Evolutionary conservation across 495 filamentous ascomycete species (phyloP).

Genomic region (Tuber brumale): DNA sequence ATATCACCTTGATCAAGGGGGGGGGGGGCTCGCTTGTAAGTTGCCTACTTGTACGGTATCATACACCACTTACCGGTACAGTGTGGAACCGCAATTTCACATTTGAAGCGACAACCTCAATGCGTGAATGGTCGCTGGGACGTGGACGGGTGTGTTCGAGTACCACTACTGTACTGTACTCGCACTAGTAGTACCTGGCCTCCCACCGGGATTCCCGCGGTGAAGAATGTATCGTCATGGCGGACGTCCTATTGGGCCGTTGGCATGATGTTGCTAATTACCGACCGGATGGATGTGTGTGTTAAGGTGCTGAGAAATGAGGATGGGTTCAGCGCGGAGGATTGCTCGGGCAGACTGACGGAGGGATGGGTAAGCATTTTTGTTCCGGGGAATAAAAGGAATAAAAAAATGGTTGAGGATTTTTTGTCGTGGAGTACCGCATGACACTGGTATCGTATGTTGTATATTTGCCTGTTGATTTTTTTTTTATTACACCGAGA

Average conservation of each 20-base stretch:
- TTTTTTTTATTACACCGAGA: not conserved
- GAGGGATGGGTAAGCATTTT: not conserved
- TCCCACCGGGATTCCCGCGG: not conserved
- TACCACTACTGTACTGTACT: no score
- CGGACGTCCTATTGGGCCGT: not conserved
- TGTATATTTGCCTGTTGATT: not conserved
- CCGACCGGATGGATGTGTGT: not conserved
- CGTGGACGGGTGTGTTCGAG: not conserved
- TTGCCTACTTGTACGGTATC: not conserved
- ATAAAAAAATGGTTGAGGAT: not conserved
- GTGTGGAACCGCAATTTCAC: not conserved
- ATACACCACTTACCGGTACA: no score
- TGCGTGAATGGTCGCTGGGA: not conserved
- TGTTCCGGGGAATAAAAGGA: not conserved
- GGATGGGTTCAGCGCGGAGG: not conserved
- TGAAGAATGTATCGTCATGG: not conserved
- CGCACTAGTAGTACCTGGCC: not conserved
- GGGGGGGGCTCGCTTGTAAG: not conserved
- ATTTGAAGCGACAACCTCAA: not conserved
- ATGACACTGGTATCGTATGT: not conserved
- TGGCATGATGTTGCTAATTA: not conserved
- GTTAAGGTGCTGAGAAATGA: not conserved
- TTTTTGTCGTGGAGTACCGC: not conserved
- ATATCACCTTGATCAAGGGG: not conserved
- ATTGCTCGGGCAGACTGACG: not conserved